Conservation (phyloP, 2,329 filamentous ascomycete species). For the Venturia oleaginea region DNA sequence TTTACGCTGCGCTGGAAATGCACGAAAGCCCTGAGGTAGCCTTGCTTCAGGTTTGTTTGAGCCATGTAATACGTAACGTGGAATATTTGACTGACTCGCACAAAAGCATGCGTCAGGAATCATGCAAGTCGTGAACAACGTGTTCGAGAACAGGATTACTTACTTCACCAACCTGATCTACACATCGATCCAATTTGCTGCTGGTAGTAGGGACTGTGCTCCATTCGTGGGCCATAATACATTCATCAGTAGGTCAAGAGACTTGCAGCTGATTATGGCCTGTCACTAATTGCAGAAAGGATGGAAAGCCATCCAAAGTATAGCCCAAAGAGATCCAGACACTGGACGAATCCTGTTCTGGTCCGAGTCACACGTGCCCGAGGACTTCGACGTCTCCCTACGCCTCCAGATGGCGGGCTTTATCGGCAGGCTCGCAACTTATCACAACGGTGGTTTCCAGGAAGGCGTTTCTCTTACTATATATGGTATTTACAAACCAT, state of each 20-base stretch:
- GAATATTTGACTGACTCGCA: neutral
- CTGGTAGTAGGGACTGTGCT: slow-evolving; percentile 16
- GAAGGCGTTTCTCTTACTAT: slow-evolving; percentile 18
- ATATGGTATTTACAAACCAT: too few species aligned
- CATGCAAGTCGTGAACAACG: too few species aligned
- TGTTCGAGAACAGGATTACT: too few species aligned
- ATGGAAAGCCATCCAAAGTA: too few species aligned
- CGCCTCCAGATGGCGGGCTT: slow-evolving; percentile 16
- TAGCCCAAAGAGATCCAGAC: too few species aligned
- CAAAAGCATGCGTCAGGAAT: slow-evolving; percentile 15
- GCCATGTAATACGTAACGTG: neutral
- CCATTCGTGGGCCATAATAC: slow-evolving; percentile 16
- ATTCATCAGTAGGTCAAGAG: too few species aligned
- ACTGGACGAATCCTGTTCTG: slow-evolving; percentile 15
- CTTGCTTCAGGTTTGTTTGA: slow-evolving; percentile 12
- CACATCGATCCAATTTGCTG: slow-evolving; percentile 15
- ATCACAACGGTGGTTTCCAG: slow-evolving; percentile 16
- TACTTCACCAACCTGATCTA: slow-evolving; percentile 19
- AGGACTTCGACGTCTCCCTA: slow-evolving; percentile 17
- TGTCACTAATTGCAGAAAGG: too few species aligned
- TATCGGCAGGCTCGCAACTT: slow-evolving; percentile 15
- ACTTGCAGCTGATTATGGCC: too few species aligned
- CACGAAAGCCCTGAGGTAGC: slow-evolving; percentile 16
- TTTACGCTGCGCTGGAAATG: slow-evolving; percentile 16
- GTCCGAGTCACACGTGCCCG: slow-evolving; percentile 17